Evolutionary conservation across 371 early-diverging fungal genomes (phyloP).

Genomic region (Hamiltosporidium tvaerminnensis): DNA sequence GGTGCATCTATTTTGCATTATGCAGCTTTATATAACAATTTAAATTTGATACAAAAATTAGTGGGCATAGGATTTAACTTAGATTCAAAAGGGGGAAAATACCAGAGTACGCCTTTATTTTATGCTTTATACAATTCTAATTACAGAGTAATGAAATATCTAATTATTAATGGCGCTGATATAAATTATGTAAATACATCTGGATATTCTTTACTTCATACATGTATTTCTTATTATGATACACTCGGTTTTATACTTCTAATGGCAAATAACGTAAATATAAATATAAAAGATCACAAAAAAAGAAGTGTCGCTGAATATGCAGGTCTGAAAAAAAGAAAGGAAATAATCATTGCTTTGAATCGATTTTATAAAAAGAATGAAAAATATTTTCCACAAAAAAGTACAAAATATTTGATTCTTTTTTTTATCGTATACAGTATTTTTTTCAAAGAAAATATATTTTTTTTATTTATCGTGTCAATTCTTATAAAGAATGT

Average conservation of each 20-base stretch:
- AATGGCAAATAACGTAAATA: not conserved
- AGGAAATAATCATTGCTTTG: not conserved
- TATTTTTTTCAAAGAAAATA: too few relatives aligned
- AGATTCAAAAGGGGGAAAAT: constrained; percentile 16
- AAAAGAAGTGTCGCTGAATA: constrained; percentile 3
- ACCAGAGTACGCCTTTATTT: constrained; percentile 15
- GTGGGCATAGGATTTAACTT: not conserved
- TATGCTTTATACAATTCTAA: constrained; percentile 28
- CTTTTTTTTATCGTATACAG: too few relatives aligned
- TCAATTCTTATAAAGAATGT: not conserved
- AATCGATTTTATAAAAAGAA: not conserved
- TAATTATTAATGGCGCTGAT: constrained; percentile 19
- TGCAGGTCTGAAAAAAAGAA: constrained; percentile 1
- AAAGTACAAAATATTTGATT: too few relatives aligned
- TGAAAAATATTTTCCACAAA: not conserved
- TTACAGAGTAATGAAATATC: constrained; percentile 9
- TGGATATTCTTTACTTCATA: constrained; percentile 3
- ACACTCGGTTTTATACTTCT: constrained; percentile 15
- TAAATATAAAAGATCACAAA: not conserved
- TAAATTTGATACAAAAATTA: constrained; percentile 2
- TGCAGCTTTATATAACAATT: constrained; percentile 19
- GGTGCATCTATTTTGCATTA: constrained; percentile 16
- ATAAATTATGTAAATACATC: constrained; percentile 6
- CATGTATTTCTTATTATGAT: constrained; percentile 13
- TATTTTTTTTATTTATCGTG: too few relatives aligned